Evolutionary conservation across 352 stramenopile species (phyloP).

Genomic region (Phytopythium litorale): DNA sequence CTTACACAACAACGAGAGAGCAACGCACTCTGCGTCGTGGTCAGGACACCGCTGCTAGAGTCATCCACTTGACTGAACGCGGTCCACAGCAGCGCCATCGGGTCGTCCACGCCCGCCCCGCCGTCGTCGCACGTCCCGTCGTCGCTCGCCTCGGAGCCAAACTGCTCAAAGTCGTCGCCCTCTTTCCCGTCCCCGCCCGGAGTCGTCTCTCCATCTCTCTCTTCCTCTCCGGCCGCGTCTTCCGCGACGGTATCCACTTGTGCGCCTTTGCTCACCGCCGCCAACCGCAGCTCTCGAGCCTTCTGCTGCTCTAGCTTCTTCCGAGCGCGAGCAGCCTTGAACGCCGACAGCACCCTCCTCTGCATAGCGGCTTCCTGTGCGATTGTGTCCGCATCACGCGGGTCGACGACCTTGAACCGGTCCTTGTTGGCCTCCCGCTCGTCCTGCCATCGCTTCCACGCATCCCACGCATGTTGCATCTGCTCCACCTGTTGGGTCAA

Average conservation of each 20-base stretch:
- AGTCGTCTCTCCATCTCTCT: conserved; percentile 6
- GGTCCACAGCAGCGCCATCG: conserved; percentile 58
- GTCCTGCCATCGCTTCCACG: conserved; percentile 48
- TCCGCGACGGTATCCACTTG: conserved; percentile 74
- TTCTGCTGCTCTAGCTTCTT: conserved; percentile 65
- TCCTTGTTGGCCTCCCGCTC: conserved; percentile 58
- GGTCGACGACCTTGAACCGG: conserved; percentile 62
- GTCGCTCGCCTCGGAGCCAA: conserved; percentile 44
- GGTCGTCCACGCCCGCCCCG: conserved; percentile 52
- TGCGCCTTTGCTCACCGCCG: conserved; percentile 9
- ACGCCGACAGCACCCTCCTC: conserved; percentile 63
- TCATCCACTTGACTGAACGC: conserved; percentile 52
- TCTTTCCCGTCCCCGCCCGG: conserved; percentile 17
- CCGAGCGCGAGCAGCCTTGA: conserved; percentile 52
- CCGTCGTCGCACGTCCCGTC: conserved; percentile 32
- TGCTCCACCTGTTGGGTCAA: conserved; percentile 21
- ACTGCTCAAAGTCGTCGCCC: conserved; percentile 44
- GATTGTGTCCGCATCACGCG: conserved; percentile 41
- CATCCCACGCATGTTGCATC: conserved; percentile 31
- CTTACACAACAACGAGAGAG: neutral
- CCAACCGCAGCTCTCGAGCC: conserved; percentile 38
- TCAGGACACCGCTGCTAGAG: conserved; percentile 33
- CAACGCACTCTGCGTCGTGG: conserved; percentile 46
- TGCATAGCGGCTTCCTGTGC: conserved; percentile 49
- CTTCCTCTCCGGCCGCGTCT: conserved; percentile 12